These are phyloP conservation scores for Trichoderma atroviride DNA, from an alignment of 2,329 filamentous ascomycete species.

Conservation along the genomic window DNA sequence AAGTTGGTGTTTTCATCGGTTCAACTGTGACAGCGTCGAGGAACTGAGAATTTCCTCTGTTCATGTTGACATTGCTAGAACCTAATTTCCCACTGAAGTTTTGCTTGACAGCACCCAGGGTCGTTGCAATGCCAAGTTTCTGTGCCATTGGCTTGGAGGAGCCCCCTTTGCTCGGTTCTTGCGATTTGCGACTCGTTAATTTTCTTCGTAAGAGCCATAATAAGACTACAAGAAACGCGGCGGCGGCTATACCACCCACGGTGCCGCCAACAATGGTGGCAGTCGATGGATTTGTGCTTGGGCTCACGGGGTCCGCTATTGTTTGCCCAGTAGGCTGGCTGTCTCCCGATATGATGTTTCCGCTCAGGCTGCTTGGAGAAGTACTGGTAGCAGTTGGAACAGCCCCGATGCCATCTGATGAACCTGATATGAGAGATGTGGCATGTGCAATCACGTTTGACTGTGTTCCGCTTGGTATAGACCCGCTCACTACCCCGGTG, in stretches of 20 bases:
- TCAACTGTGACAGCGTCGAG: slow-evolving; percentile 45
- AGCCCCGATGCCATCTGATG: neutral
- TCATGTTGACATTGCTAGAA: slow-evolving; percentile 48
- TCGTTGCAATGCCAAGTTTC: neutral
- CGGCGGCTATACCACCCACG: slow-evolving; percentile 49
- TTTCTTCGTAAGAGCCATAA: slow-evolving; percentile 56
- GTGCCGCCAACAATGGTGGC: slow-evolving; percentile 54
- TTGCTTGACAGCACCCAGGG: neutral
- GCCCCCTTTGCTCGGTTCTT: slow-evolving; percentile 41
- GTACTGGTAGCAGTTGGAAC: neutral
- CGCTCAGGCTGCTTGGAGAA: neutral
- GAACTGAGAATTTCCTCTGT: slow-evolving; percentile 58
- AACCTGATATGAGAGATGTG: neutral
- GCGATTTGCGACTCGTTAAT: slow-evolving; percentile 18
- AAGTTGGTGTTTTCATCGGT: slow-evolving; percentile 38
- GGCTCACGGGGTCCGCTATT: neutral
- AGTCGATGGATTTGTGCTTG: slow-evolving; percentile 29
- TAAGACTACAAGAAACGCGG: slow-evolving; percentile 50
- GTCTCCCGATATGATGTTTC: neutral
- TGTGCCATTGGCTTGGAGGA: slow-evolving; percentile 45
- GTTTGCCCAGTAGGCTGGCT: slow-evolving; percentile 2
- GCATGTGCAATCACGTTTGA: neutral
- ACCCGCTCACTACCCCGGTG: neutral
- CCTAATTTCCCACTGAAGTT: slow-evolving; percentile 7
- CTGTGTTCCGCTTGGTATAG: neutral